These are phyloP conservation scores for Suhomyces coccinellae DNA, from an alignment of 1,139 yeast genomes.

Conservation along the genomic window DNA sequence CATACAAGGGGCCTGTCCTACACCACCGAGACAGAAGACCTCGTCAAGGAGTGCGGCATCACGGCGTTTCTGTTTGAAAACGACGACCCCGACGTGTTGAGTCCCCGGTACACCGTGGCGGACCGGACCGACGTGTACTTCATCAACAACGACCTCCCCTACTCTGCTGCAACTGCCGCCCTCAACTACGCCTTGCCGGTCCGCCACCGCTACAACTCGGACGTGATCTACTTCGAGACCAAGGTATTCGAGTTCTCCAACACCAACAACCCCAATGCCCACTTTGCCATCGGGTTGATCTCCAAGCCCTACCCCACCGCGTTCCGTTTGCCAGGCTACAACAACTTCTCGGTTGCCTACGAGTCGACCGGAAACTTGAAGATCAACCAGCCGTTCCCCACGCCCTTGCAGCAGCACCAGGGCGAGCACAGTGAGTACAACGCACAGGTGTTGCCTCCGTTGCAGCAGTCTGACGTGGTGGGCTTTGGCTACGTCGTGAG, in stretches of 20 bases:
- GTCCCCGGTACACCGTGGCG: constrained; percentile 49
- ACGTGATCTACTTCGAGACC: constrained; percentile 68
- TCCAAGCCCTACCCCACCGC: constrained; percentile 84
- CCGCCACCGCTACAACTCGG: constrained; percentile 53
- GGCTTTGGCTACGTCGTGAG: constrained; percentile 87
- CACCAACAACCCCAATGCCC: constrained; percentile 41
- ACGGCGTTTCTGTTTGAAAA: constrained; percentile 45
- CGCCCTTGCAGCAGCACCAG: constrained; percentile 48
- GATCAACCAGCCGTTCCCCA: constrained; percentile 71
- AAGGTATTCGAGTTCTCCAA: constrained; percentile 54
- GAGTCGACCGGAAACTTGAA: constrained; percentile 84
- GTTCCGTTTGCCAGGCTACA: constrained; percentile 84
- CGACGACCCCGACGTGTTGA: constrained; percentile 28
- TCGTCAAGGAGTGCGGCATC: constrained; percentile 42
- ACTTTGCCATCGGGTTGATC: constrained; percentile 73
- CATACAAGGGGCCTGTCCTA: constrained; percentile 38
- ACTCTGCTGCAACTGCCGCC: constrained; percentile 47
- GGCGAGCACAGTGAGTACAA: constrained; percentile 50
- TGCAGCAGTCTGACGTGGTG: constrained; percentile 83
- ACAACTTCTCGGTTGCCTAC: constrained; percentile 80
- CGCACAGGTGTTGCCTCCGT: constrained; percentile 73
- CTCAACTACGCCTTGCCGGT: constrained; percentile 67
- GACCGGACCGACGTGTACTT: constrained; percentile 66
- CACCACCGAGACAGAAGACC: constrained; percentile 27
- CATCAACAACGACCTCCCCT: constrained; percentile 40